phyloP scores from a whole-genome alignment of 306 rosid genomes.

The Carpinus fangiana region DNA sequence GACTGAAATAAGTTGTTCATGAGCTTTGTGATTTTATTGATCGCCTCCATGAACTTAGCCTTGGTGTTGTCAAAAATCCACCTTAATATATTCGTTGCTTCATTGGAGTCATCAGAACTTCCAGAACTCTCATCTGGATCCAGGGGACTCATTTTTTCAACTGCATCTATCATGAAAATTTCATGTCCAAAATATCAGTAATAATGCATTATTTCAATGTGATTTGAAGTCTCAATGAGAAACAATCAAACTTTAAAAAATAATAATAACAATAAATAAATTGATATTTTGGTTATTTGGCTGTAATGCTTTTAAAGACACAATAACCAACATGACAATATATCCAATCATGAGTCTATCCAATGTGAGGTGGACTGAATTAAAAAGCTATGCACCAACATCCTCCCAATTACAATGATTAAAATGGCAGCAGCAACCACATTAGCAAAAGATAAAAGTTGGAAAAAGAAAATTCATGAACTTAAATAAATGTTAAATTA shows the following conservation, averaged over 20 bases:
- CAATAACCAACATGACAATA: too few relatives aligned
- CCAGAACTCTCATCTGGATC: slow-evolving; percentile 21
- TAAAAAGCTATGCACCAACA: too few relatives aligned
- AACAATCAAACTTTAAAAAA: background rate
- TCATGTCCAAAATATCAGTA: background rate
- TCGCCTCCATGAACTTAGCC: slow-evolving; percentile 46
- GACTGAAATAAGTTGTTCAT: slow-evolving; percentile 43
- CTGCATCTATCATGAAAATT: slow-evolving; percentile 26
- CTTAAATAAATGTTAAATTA: too few relatives aligned
- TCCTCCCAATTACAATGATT: too few relatives aligned
- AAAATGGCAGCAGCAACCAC: too few relatives aligned
- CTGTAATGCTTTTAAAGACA: too few relatives aligned
- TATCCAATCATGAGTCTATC: too few relatives aligned
- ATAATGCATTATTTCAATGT: background rate
- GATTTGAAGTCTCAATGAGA: background rate
- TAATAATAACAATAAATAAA: background rate
- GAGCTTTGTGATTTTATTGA: slow-evolving; percentile 47
- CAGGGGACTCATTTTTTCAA: slow-evolving; percentile 21
- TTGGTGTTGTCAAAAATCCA: slow-evolving; percentile 44
- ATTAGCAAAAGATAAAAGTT: too few relatives aligned
- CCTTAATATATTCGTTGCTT: slow-evolving; percentile 30
- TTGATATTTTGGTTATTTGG: too few relatives aligned
- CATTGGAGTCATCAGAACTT: slow-evolving; percentile 23
- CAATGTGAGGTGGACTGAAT: too few relatives aligned
- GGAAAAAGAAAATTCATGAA: too few relatives aligned